Percentiles rank a stretch among this genome's conserved stretches.
Conservation (phyloP, 768 basidiomycete genomes). For the Russula emetica region DNA sequence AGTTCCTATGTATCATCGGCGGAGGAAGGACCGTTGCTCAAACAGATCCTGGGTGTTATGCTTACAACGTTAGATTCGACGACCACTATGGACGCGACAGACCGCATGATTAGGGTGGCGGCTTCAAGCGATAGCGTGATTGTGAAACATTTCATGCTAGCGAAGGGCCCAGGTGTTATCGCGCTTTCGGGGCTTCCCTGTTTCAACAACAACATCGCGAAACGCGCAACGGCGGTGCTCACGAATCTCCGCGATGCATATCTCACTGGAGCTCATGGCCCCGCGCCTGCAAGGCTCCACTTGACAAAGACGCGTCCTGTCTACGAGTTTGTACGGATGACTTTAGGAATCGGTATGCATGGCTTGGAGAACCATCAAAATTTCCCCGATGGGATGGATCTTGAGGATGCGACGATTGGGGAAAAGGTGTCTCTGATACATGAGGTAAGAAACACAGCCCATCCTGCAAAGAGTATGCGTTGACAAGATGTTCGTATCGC, state of each 20-base stretch:
- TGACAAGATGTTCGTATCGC: background rate
- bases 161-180: constrained; percentile 20
- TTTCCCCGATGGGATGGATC: constrained; percentile 59
- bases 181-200: constrained; percentile 40
- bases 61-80: constrained; percentile 56
- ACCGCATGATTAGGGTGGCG: constrained; percentile 70
- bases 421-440: constrained; percentile 70
- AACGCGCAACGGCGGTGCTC: constrained; percentile 44
- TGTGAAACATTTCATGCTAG: constrained; percentile 50
- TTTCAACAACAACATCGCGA: constrained; percentile 53
- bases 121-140: constrained; percentile 57
- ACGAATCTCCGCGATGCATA: constrained; percentile 50
- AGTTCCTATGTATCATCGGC: constrained; percentile 35
- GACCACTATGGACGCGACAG: constrained; percentile 63
- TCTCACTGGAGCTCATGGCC: constrained; percentile 53
- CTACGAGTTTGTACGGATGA: constrained; percentile 72
- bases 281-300: constrained; percentile 60
- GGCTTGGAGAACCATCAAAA: constrained; percentile 66
- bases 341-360: constrained; percentile 72
- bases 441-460: constrained; percentile 42
- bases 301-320: constrained; percentile 65
- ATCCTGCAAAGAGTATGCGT: background rate
- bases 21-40: constrained; percentile 36
- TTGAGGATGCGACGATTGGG: constrained; percentile 65
- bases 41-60: constrained; percentile 43